Evolutionary conservation across 805 yeast species (phyloP).

Genomic region (Maudiozyma bulderi): DNA sequence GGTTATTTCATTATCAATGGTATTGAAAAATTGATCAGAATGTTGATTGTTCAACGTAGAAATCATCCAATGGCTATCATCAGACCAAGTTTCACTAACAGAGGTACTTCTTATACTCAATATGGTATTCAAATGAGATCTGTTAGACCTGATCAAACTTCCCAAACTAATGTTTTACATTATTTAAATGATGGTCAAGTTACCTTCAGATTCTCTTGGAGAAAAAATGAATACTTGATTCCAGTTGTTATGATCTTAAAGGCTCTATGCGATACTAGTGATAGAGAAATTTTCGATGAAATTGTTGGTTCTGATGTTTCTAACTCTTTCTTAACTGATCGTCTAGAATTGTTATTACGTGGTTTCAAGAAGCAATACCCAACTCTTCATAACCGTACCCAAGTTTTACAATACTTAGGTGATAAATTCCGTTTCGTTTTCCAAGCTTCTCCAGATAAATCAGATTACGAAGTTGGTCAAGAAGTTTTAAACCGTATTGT

Average conservation of each 20-base stretch:
- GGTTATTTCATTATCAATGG: conserved; percentile 96
- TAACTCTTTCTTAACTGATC: conserved; percentile 94
- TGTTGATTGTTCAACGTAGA: conserved; percentile 96
- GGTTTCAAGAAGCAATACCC: conserved; percentile 67
- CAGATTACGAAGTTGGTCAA: conserved; percentile 85
- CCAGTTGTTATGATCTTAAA: conserved; percentile 90
- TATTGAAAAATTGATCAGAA: conserved; percentile 90
- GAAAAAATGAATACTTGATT: conserved; percentile 87
- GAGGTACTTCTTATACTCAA: conserved; percentile 84
- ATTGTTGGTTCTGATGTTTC: conserved; percentile 80
- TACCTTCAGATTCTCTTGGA: conserved; percentile 94
- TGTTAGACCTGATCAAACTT: conserved; percentile 94
- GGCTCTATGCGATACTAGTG: conserved; percentile 83
- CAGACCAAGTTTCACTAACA: conserved; percentile 86
- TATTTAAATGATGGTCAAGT: conserved; percentile 93
- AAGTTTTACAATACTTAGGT: conserved; percentile 89
- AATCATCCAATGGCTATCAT: conserved; percentile 97
- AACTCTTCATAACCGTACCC: conserved; percentile 65
- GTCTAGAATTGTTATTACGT: conserved; percentile 86
- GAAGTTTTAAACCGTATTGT: conserved; percentile 77
- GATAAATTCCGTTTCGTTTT: conserved; percentile 92
- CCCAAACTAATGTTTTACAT: conserved; percentile 95
- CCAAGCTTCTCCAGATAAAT: conserved; percentile 76
- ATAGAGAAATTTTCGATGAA: conserved; percentile 92
- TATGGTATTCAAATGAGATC: conserved; percentile 91